Conservation (phyloP, 2,329 filamentous ascomycete species). For the Fusarium incarnatum region DNA sequence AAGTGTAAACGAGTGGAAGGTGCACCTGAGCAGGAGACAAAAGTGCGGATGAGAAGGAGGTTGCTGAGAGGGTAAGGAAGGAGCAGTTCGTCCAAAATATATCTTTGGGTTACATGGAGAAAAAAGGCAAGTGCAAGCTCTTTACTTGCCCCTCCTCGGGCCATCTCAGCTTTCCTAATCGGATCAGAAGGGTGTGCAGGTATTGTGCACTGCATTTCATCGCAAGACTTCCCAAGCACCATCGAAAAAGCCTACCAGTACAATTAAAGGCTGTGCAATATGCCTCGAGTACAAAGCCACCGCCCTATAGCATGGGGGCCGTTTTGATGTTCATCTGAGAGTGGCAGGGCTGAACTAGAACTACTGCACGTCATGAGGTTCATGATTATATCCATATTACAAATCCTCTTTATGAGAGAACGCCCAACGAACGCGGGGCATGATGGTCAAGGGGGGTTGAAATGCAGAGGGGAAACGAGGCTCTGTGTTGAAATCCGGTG, state of each 20-base stretch:
- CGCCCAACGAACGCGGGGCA: not conserved
- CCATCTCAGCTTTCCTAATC: conserved; percentile 3
- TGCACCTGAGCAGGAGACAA: too few species aligned
- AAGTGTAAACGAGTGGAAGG: not conserved
- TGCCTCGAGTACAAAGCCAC: not conserved
- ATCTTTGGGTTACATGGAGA: not conserved
- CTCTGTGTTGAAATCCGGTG: not conserved
- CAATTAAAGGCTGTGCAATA: too few species aligned
- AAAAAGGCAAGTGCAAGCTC: not conserved
- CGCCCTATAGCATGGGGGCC: rapidly evolving
- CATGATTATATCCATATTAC: too few species aligned
- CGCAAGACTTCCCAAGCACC: not conserved
- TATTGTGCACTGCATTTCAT: not conserved
- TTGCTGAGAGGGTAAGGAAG: not conserved
- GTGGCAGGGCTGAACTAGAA: not conserved
- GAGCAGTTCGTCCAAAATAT: not conserved
- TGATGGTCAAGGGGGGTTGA: not conserved
- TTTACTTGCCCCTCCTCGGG: not conserved
- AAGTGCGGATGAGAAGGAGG: not conserved
- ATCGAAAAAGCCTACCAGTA: too few species aligned
- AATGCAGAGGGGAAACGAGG: not conserved
- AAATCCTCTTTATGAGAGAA: not conserved
- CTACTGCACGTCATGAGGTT: not conserved
- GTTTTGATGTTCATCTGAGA: too few species aligned
- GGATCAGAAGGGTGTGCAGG: not conserved